Base-by-base conservation (phyloP, 2,329 filamentous ascomycete species). In the Cryphonectria carpinicola region DNA sequence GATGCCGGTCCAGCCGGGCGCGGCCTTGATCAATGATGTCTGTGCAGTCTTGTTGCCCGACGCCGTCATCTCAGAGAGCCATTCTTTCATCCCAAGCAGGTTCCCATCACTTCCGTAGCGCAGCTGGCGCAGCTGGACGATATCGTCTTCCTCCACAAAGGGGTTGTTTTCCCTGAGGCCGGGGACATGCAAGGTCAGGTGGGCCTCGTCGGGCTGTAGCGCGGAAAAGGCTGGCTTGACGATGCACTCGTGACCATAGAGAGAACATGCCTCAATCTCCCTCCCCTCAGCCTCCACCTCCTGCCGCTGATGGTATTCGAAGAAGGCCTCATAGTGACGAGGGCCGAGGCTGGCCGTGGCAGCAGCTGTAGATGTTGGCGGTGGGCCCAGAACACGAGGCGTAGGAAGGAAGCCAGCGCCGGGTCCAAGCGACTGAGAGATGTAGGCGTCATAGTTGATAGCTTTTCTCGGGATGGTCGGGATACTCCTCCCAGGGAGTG, bases 161-260 rank as follows among this genome's bases (percentile, higher is more conserved):
- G 75, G 75, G 4, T 35, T 74, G 66, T 75, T 71, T 43, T 76
- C 75, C n/a, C 75, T 67, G 19, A 76, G 70, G 6, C 75, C 75
- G 1, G 75, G 75, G 4, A 76, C 75, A n/a, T 25, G 49, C 32
- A 71, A 14, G 28, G 58, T 58, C 7, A 62, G 56, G 6, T 75
- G 65, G 13, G 72, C 70, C 17, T 74, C 67, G 22, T 58, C 46
- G 7, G 69, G 67, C 25, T 41, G 61, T 10, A 56, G 58, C 43
- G 39, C 17, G 8, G 35, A 49, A 28, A 17, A 28, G 17, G 68
- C 54, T 1, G 64, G 64, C 22, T 67, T 60, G 1, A 75, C 65
- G 2, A 63, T n/a, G 37, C 67, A 69, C 8, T 71, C 69, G 39
- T 74, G 74, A 2, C 62, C 67, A 54, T 74, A 76, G n/a, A 76